Conservation (phyloP, 2,329 filamentous ascomycete genomes). For the Colletotrichum magnum region DNA sequence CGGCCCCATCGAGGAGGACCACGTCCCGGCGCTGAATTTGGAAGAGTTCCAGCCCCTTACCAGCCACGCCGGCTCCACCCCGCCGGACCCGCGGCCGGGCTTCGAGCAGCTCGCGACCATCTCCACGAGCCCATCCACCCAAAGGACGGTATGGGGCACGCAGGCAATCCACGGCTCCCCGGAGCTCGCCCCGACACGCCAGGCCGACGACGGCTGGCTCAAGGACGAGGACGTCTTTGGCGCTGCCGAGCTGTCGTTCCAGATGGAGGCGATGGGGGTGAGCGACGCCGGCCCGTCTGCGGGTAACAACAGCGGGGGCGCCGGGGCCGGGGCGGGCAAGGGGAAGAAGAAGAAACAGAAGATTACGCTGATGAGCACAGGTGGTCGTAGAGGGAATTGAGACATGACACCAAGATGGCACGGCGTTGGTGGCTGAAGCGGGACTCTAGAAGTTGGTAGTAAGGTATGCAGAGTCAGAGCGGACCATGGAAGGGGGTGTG, state of each 20-base stretch:
- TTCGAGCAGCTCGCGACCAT: conserved; percentile 81
- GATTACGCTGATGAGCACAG: conserved; percentile 80
- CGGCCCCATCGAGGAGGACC: conserved; percentile 57
- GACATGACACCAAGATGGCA: not conserved
- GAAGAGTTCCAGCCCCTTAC: conserved; percentile 77
- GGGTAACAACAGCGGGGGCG: conserved; percentile 39
- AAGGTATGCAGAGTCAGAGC: not conserved
- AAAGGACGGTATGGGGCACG: conserved; percentile 95
- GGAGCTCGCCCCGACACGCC: conserved; percentile 55
- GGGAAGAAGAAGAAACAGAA: conserved; percentile 80
- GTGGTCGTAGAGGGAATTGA: conserved; percentile 63
- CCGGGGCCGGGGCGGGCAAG: conserved; percentile 55
- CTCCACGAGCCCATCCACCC: conserved; percentile 83
- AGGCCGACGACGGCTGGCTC: conserved; percentile 85
- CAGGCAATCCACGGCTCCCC: conserved; percentile 74
- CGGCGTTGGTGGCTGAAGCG: not conserved
- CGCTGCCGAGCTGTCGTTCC: conserved; percentile 70
- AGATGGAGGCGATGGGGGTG: conserved; percentile 69
- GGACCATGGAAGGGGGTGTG: too few species aligned
- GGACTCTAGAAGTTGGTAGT: conserved; percentile 1
- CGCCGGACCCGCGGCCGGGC: conserved; percentile 70
- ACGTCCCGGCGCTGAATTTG: conserved; percentile 60
- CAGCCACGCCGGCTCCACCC: conserved; percentile 64
- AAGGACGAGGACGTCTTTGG: conserved; percentile 82
- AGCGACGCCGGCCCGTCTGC: conserved; percentile 44